Base-by-base conservation (phyloP, 208 protist species). In the Leishmania turanica region DNA sequence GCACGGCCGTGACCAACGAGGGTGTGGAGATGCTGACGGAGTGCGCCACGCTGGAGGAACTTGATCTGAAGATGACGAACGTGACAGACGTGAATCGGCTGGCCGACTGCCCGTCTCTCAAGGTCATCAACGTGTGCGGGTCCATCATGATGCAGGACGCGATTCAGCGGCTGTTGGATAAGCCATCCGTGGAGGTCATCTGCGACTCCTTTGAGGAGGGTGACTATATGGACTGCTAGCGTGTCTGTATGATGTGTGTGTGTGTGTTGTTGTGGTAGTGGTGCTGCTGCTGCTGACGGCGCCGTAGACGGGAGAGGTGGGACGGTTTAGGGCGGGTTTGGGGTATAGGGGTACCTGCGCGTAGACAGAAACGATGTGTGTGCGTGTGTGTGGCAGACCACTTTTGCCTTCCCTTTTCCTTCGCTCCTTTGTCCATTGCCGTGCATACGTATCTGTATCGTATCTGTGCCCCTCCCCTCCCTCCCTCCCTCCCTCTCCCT, bases 51-150 rank as follows among this genome's bases (percentile, higher is more conserved):
- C 83, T 96, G 42, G 93, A 96, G 79, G 93, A 96, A 77, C 83
- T 96, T 51, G 93, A 95, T 70, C 65, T 96, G 15, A 92, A 94
- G 80, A 78, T 92, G 78, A 96, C 93, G 0, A 69, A 86, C 31
- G 86, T 96, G 37, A 90, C 82, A 2, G 89, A 94, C 71, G 86
- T 87, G 56, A 95, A 93, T 69, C 83, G 87, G 17, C 87, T 96
- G 31, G 89, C 85, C 1, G 77, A 84, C 37, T 94, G 90, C 81
- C 81, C 78, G 27, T 88, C 87, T 13, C 83, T 96, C 60, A 92
- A 90, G 77, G 83, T 81, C 13, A 89, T 96, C 45, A 95, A 95
- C 84, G 91, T 96, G 21, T 91, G 87, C 68, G 85, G 84, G 31
- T 88, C 88, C 8, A 89, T 90, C 54, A 84, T 73, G 70, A 68